Percentiles rank a stretch among this genome's conserved stretches.
These are phyloP conservation scores for Drechslerella dactyloides DNA, from an alignment of 2,329 filamentous ascomycete genomes.

Conservation along the genomic window DNA sequence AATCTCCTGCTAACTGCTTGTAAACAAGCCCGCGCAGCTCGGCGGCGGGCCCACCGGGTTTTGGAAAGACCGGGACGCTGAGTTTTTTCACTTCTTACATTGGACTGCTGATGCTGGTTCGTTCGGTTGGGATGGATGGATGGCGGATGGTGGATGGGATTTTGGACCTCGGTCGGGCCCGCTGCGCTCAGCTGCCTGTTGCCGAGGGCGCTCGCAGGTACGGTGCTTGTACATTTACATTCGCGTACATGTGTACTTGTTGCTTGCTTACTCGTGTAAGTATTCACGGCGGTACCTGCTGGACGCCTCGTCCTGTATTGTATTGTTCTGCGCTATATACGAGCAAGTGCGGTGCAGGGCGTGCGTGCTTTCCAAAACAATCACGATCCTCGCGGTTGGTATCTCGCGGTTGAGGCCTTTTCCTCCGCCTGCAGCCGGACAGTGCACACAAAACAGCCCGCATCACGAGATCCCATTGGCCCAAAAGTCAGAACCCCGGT, in stretches of 20 bases:
- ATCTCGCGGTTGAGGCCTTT: neutral
- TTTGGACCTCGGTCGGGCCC: conserved; percentile 51
- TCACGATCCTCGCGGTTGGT: neutral
- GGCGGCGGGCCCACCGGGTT: neutral
- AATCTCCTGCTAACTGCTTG: conserved; percentile 12
- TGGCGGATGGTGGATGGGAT: neutral
- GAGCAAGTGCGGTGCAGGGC: no score
- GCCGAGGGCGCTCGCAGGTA: neutral
- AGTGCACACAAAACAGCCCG: neutral
- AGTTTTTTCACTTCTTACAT: no score
- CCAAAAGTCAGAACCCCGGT: no score
- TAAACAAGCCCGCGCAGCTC: conserved; percentile 40
- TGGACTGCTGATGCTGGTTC: no score
- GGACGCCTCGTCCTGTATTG: no score
- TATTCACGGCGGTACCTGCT: no score
- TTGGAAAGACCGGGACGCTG: conserved; percentile 11
- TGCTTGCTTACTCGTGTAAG: no score
- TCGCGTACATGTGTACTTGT: no score
- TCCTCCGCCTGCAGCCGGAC: conserved; percentile 30
- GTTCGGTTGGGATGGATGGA: no score
- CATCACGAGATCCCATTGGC: conserved; percentile 24
- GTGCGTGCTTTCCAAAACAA: no score
- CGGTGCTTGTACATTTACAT: no score
- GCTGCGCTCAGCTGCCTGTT: conserved; percentile 8
- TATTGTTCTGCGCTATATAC: no score